A percentile compares a stretch with the other conserved stretches of the same genome.
These are phyloP conservation scores for Planoprotostelium fungivorum DNA, from an alignment of 78 protist genomes.

Conservation along the genomic window DNA sequence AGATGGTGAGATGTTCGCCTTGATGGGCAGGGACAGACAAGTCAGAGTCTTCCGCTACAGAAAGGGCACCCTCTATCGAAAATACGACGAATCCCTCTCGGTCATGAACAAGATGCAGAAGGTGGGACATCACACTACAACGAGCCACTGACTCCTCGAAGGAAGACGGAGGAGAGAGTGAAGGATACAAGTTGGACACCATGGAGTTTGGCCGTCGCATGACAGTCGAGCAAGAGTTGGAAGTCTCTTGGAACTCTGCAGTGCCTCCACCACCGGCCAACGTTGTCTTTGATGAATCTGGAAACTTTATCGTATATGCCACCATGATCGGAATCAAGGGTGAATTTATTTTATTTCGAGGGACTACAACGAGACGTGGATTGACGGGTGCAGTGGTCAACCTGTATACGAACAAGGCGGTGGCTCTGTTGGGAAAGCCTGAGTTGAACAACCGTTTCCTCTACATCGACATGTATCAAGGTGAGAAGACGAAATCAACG, in stretches of 20 bases:
- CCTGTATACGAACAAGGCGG: conserved; percentile 56
- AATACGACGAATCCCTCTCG: conserved; percentile 70
- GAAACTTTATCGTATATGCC: conserved; percentile 78
- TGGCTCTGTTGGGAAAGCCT: conserved; percentile 76
- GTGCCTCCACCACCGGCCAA: conserved; percentile 41
- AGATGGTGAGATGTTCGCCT: conserved; percentile 66
- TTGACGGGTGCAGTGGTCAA: conserved; percentile 52
- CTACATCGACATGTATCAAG: conserved; percentile 80
- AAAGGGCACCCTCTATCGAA: conserved; percentile 67
- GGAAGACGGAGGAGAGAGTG: neutral
- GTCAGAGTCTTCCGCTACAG: conserved; percentile 66
- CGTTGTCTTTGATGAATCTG: conserved; percentile 81
- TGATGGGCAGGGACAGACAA: conserved; percentile 46
- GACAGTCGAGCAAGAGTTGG: conserved; percentile 79
- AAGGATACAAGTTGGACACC: conserved; percentile 44
- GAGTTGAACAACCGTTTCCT: conserved; percentile 85
- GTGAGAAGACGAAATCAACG: too few relatives aligned
- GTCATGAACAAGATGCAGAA: conserved; percentile 28
- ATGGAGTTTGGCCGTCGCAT: conserved; percentile 88
- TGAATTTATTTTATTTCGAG: neutral
- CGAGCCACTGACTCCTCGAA: too few relatives aligned
- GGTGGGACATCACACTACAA: conserved; percentile 14
- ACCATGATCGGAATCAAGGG: conserved; percentile 87
- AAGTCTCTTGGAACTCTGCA: conserved; percentile 5
- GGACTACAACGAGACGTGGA: neutral